Evolutionary conservation across 2,329 filamentous ascomycete species (phyloP).

Genomic region (Colletotrichum tanaceti): DNA sequence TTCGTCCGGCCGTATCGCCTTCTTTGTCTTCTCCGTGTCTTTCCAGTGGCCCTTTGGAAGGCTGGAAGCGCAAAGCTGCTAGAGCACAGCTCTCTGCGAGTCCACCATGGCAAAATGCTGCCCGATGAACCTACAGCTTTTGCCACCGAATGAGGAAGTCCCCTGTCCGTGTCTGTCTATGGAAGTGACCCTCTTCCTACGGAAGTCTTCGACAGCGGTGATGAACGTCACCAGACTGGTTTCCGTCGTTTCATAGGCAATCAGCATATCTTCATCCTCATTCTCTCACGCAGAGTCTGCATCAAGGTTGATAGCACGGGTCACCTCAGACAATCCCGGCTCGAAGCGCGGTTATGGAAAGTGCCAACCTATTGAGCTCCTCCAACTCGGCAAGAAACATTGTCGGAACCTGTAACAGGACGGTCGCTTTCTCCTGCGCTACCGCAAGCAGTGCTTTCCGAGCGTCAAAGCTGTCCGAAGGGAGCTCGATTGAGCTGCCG

Average conservation of each 20-base stretch:
- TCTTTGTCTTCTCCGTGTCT: conserved; percentile 53
- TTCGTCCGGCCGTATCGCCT: conserved; percentile 45
- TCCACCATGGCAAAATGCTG: conserved; percentile 62
- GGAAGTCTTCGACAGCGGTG: conserved; percentile 73
- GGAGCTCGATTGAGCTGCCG: neutral
- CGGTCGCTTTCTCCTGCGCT: neutral
- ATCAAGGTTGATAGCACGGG: conserved; percentile 72
- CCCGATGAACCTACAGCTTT: conserved; percentile 71
- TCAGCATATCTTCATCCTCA: conserved; percentile 72
- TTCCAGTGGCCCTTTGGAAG: conserved; percentile 72
- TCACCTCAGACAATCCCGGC: conserved; percentile 76
- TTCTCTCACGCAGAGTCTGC: conserved; percentile 67
- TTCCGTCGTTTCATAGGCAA: conserved; percentile 74
- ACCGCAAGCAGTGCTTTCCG: neutral
- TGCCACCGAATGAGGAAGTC: conserved; percentile 70
- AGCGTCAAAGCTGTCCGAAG: neutral
- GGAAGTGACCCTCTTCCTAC: conserved; percentile 71
- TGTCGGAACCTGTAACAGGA: neutral
- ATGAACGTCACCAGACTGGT: conserved; percentile 70
- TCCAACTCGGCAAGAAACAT: conserved; percentile 1
- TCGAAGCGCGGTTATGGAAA: neutral
- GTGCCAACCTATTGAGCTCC: neutral
- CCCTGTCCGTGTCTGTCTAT: conserved; percentile 70
- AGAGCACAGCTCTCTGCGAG: conserved; percentile 72
- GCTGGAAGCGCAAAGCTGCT: conserved; percentile 66